Base-by-base conservation (phyloP, 176 grass and related monocot genomes). In the Puya raimondii region DNA sequence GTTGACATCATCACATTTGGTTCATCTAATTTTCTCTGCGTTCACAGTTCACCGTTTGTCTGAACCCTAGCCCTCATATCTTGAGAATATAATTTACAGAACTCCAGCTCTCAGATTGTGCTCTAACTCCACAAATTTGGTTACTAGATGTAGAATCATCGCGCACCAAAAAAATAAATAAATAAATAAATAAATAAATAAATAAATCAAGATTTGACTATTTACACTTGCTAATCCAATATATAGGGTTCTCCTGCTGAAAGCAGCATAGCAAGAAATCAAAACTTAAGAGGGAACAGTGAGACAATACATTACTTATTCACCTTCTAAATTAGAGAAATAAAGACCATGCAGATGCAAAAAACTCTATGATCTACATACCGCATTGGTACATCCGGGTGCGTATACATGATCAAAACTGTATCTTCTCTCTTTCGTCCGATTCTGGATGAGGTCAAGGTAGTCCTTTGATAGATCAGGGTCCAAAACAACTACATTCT, bases 401-500 rank as follows among this genome's bases (percentile, higher is more conserved):
- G 84, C 82, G 50, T 83, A 99, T 22, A 99, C 90, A 80, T 93
- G 90, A 86, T 99, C 94, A 53, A 99, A 99, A 84, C 77, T 93
- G 18, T 93, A 99, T 84, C 82, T 86, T 64, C 63, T 93, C 76
- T 99, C 90, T 82, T 99, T 99, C 0, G 89, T 93, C 53, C 94
- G 69, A 82, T 99, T 99, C 72, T 99, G 94, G 52, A 93, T 99
- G 53, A 85, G 82, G 11, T 93, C 90, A 48, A 99, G 87, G 64
- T 93, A 99, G 69, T 92, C 94, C 82, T 99, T 99, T 22, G 94
- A 99, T 25, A 91, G 64, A 85, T 99, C 94, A 78, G 94, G 94
- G 74, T 99, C 94, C 80, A 99, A 69, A 52, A 99, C 89, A 59
- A 88, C 90, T 1, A 99, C 82, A 84, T 79, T 91, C 94, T 99